Conservation (phyloP, 176 grass and related monocot genomes). For the Pontederia paniculata region DNA sequence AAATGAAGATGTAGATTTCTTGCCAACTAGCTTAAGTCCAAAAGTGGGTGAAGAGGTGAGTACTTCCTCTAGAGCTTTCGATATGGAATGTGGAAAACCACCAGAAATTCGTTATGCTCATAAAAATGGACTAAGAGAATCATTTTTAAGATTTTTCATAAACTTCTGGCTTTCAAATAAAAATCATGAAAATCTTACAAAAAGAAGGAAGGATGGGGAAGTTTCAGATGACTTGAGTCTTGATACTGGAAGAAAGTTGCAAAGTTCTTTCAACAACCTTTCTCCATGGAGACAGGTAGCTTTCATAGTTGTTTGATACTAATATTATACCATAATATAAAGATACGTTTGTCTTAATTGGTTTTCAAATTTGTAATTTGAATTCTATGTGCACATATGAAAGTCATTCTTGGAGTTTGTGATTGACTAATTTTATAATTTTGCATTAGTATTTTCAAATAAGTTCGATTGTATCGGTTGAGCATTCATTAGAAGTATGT, state of each 20-base stretch:
- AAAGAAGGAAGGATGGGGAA: slow-evolving; percentile 82
- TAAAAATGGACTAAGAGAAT: slow-evolving; percentile 31
- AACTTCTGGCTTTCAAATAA: slow-evolving; percentile 53
- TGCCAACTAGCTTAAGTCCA: slow-evolving; percentile 15
- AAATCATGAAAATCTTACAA: slow-evolving; percentile 51
- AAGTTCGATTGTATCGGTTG: too few species aligned
- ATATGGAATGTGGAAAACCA: slow-evolving; percentile 38
- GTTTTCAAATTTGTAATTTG: too few species aligned
- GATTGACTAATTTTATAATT: too few species aligned
- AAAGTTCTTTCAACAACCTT: slow-evolving; percentile 22
- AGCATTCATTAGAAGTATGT: too few species aligned
- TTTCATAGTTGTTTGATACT: background rate
- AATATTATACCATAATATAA: too few species aligned
- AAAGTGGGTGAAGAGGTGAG: slow-evolving; percentile 4
- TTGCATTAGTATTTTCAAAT: too few species aligned
- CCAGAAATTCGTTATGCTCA: slow-evolving; percentile 20
- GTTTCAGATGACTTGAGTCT: slow-evolving; percentile 25
- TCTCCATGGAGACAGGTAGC: slow-evolving; percentile 38
- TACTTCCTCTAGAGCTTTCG: slow-evolving; percentile 10
- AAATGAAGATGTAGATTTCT: slow-evolving; percentile 27
- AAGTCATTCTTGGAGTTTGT: too few species aligned
- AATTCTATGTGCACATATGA: too few species aligned
- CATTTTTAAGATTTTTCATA: slow-evolving; percentile 40
- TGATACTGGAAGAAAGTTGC: slow-evolving; percentile 19
- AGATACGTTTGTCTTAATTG: too few species aligned